Percentiles rank a stretch among this genome's conserved stretches.
phyloP scores from a whole-genome alignment of 192 early-diverging fungal species.

The Umbelopsis sp. region DNA sequence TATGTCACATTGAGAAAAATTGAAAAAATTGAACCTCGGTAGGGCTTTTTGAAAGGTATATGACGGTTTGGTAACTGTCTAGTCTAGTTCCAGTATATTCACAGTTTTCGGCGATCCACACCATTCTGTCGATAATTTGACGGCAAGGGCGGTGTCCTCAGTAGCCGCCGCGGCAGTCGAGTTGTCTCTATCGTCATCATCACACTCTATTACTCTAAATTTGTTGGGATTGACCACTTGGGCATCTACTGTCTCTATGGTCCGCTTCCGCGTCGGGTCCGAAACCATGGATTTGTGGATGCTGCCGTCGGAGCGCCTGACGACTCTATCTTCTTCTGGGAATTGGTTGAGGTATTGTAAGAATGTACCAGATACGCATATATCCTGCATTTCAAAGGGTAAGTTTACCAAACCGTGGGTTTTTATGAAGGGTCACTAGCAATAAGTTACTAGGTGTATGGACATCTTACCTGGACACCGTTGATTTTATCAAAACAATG shows the following conservation, averaged over 20 bases:
- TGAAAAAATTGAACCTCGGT: neutral
- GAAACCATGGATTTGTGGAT: neutral
- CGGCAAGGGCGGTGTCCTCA: neutral
- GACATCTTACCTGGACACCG: neutral
- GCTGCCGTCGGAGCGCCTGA: neutral
- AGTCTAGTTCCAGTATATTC: neutral
- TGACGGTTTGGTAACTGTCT: neutral
- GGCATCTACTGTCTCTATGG: neutral
- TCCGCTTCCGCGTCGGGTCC: neutral
- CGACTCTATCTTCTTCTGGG: neutral
- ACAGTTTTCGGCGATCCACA: neutral
- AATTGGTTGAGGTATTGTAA: neutral
- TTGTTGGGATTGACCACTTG: neutral
- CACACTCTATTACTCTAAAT: conserved; percentile 12
- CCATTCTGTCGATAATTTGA: neutral
- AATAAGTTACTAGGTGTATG: neutral
- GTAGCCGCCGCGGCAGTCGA: neutral
- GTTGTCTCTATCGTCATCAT: neutral
- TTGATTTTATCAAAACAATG: neutral
- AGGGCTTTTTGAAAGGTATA: neutral
- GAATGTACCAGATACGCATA: neutral
- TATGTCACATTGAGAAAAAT: no score
- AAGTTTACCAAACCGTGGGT: no score
- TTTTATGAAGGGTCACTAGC: neutral
- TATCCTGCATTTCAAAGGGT: neutral